Base-by-base conservation (phyloP, 176 grass and related monocot genomes). In the Musa itinerans region DNA sequence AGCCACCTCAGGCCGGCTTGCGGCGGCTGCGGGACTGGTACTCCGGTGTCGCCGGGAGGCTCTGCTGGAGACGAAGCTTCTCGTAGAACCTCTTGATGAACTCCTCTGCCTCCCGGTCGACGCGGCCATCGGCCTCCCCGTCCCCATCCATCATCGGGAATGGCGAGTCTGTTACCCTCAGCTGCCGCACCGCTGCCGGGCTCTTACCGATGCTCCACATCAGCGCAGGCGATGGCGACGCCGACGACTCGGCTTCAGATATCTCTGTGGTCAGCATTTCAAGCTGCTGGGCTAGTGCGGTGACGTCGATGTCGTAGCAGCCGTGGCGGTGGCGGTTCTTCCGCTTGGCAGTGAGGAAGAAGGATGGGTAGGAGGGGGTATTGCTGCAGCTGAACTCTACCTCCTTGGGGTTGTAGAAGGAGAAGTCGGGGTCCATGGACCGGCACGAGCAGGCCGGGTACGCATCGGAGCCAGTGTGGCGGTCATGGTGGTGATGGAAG, bases 351-450 rank as follows among this genome's bases (percentile, higher is more conserved):
- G 12, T 50, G 65, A 78, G 69, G 65, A 78, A 63, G 54, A 82
- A 53, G 73, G 43, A 71, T 13, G 73, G 84, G 55, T 73, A 68
- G 81, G 71, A 79, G 53, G 94, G 94, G 68, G 94, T 93, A 80
- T 78, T 89, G 52, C 85, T 84, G 80, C 84, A 98, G 85, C 94
- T 98, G 90, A 93, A 98, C 82, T 93, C 84, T 0, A 98, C 84
- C 79, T 93, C 94, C 56, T 84, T 79, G 2, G 88, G 86, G 0
- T 67, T 74, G 80, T 89, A 89, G 53, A 89, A 87, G 55, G 87
- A 80, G 1, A 76, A 16, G 48, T 71, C 53, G 0, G 87, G 78
- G 68, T 98, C 84, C 94, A 98, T 85, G 71, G 85, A 82, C 21
- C 80, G 82, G 80, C 94, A 93, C 22, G 90, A 85, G 0, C 86